Base-by-base conservation (phyloP, 179 eudicot species). In the Actinidia polygama region DNA sequence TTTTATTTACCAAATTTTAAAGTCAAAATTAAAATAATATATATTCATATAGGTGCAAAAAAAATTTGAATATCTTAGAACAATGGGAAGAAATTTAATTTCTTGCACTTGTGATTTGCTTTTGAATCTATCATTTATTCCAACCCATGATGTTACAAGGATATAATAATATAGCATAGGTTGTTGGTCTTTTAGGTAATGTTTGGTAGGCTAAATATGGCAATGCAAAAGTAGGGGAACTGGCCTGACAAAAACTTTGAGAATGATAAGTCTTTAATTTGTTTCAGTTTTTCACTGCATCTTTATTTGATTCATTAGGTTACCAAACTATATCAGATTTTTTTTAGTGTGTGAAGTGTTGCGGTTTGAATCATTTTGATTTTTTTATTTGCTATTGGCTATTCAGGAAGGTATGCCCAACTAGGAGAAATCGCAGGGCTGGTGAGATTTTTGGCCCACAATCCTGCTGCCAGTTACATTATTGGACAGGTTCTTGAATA, bases 211-310 rank as follows among this genome's bases (percentile, higher is more conserved):
- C 96, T 76, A 95, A 94, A 81, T 95, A 95, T 75, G 92, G 98
- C 89, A 97, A 96, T 83, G 98, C 97, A 79, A 95, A 95, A 87
- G 96, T 95, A 24, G 98, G 98, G 36, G 98, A 50, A 91, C 91
- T 82, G 95, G 97, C 64, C 84, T 95, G 55, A 92, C 98, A 54
- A 95, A 95, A 88, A 66, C 91, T 66, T 97, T 94, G 78, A 97
- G 97, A 57, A 94, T 85, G 89, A 97, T n/a, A 19, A 50, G 24
- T n/a, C 16, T 72, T 81, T 15, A n/a, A 47, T 30, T 55, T 79
- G 81, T 18, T 79, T 64, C 58, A 9, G n/a, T n/a, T 14, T 63
- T 49, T 58, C 23, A 23, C 18, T 79, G 61, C 10, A 16, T 15
- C n/a, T 67, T 50, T 64, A 66, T 66, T 58, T 63, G 40, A 63